Base-by-base conservation (phyloP, 2,329 filamentous ascomycete genomes). In the Esteya vermicola region DNA sequence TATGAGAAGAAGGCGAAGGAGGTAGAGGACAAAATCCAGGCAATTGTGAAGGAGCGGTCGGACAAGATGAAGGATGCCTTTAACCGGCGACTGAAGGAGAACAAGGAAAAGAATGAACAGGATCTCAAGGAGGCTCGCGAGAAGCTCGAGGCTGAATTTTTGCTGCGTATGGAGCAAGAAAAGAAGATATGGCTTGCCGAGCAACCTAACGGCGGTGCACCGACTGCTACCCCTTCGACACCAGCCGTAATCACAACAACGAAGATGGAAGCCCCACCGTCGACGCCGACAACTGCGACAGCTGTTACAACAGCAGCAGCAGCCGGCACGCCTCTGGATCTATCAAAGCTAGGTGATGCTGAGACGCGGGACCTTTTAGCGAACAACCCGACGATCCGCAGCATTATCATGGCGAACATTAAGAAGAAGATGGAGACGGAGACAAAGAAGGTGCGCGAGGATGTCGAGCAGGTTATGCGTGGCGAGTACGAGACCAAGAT, bases 21-120 rank as follows among this genome's bases (percentile, higher is more conserved):
- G 44, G 63, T 81, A 14, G 81, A 88, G 52, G 70, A 74, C 23
- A 68, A 65, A 40, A 69, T 76, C 34, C 65, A 73, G 41, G 62
- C 59, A 27, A 75, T 70, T 10, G 65, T 83, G 43, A 81, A 81
- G 50, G 63, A 69, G 39, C 70, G 78, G 33, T 77, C 76, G 2
- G 74, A 83, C 33, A 72, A 72, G 54, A 81, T 85, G 78, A 81
- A 78, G 51, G 67, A 72, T 19, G 60, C 70, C 2, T 60, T 85
- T 37, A 80, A 78, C 50, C 77, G 74, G 53, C 85, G 81, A 53
- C 65, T 93, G 14, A 72, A 67, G 42, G 84, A 85, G 49, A 71
- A 77, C 33, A 70, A 68, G 47, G 57, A 65, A 38, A 62, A 67
- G 44, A 59, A 65, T 46, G 65, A 68, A 38, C 65, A 68, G 25